Base-by-base conservation (phyloP, 306 rosid genomes). In the Begonia masoniana region DNA sequence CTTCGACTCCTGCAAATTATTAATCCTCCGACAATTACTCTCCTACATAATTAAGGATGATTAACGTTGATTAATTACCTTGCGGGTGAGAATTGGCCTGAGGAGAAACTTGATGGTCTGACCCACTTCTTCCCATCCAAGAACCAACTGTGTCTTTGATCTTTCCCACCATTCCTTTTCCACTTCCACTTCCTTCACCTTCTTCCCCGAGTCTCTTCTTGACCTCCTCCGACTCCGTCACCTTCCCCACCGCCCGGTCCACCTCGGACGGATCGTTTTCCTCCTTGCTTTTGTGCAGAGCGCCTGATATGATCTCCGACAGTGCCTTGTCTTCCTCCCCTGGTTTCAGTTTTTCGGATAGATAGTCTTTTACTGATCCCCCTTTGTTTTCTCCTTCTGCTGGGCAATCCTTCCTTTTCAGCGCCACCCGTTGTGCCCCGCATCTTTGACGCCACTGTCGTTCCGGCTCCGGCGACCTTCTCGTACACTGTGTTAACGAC, bases 281-380 rank as follows among this genome's bases (percentile, higher is more conserved):
- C 0, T 50, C 56, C 58, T 58, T 69, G 1, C 49, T 41, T 59
- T 43, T 63, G 24, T 57, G 42, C 9, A 67, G 13, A 9, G 63
- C 49, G 23, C 61, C 83, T 0, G 82, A 67, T 14, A 79, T 79
- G 23, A 53, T 74, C 43, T 68, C 72, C 3, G 80, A 77, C 0
- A 79, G 77, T 0, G 79, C 88, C 47, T 6, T 65, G 17, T 88
- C 97, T 9, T 84, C 95, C 10, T 71, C 88, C 0, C 81, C 70
- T 0, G 95, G 97, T 67, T 56, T 74, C 51, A 84, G 2, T 57
- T 82, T 88, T 54, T 84, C 80, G 1, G 57, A 42, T 6, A 77
- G 31, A 45, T 65, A 75, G 21, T 61, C 72, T 73, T 56, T 80
- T 66, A 75, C 41, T 0, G 82, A 73, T 13, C 51, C 82, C 13